Evolutionary conservation across 306 rosid species (phyloP).

Genomic region (Ochetophila trinervis): DNA sequence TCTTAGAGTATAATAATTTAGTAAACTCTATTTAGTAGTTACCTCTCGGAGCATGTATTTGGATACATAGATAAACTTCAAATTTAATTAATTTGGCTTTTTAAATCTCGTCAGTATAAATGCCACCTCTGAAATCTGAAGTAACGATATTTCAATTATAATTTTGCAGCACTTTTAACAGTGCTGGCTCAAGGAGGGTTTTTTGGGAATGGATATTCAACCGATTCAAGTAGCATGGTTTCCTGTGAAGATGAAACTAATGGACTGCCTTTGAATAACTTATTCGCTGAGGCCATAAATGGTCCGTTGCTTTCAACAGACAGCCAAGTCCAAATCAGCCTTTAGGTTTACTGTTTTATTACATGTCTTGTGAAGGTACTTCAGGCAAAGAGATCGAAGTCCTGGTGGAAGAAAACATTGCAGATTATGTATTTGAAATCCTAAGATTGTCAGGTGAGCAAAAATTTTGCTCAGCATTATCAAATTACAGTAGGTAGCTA

Average conservation of each 20-base stretch:
- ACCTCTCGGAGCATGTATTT: too few species aligned
- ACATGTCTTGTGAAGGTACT: conserved; percentile 58
- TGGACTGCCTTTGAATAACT: conserved; percentile 44
- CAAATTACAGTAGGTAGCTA: not conserved
- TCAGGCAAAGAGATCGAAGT: conserved; percentile 58
- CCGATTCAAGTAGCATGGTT: conserved; percentile 32
- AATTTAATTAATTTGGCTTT: not conserved
- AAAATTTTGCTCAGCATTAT: conserved; percentile 13
- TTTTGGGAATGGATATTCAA: conserved; percentile 46
- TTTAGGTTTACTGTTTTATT: conserved; percentile 59
- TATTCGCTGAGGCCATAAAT: conserved; percentile 88
- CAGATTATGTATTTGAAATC: conserved; percentile 92
- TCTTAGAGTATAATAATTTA: too few species aligned
- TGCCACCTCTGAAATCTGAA: conserved; percentile 15
- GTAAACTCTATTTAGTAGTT: too few species aligned
- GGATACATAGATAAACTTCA: too few species aligned
- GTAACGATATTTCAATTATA: conserved; percentile 25
- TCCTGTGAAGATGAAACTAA: conserved; percentile 39
- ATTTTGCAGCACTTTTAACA: conserved; percentile 66
- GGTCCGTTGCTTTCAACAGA: conserved; percentile 86
- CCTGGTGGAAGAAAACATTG: conserved; percentile 82
- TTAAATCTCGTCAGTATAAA: not conserved
- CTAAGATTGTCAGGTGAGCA: conserved; percentile 81
- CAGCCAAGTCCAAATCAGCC: conserved; percentile 74
- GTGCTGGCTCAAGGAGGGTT: conserved; percentile 67